Base-by-base conservation (phyloP, 768 basidiomycete genomes). In the Pulveroboletus sp. region DNA sequence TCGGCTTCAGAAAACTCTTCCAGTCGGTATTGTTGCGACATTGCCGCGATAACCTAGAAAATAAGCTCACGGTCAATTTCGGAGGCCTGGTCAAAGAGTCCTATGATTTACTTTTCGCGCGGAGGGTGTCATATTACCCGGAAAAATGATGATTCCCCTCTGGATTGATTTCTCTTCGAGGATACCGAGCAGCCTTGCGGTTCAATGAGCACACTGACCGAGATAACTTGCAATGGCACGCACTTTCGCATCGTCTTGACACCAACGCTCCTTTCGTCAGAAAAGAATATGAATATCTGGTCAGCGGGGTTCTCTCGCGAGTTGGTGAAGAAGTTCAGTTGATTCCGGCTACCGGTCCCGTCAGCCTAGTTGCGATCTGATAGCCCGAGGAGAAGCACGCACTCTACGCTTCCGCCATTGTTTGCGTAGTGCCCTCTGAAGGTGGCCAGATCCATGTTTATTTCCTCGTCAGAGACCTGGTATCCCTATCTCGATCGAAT, bases 231-330 rank as follows among this genome's bases (percentile, higher is more conserved):
- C 16, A 30, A 48, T 42, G 26, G 26, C 43, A 26, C 86, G 47
- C 67, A 96, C 95, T 93, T 95, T 73, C 93, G 77, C 92, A 98
- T 97, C 4, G 93, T 92, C 70, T 96, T 95, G 37, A 98, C 93
- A 51, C 93, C 91, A 7, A 98, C 96, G 61, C 90, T 92, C 68
- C 76, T 81, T 70, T 98, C 96, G 39, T 94, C 93, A n/a, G 92
- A 85, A 71, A 95, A 99, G 68, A 89, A 97, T 17, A 98, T 76
- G 60, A 90, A 98, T 61, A 99, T 90, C 68, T 89, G 86, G 60
- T 93, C 85, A 9, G 71, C 68, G 22, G 81, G 74, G 57, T 88
- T 85, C 12, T 74, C 71, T 50, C 74, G 73, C 14, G 82, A 81
- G 56, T 86, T 84, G 11, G 93, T 92, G 69, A 85, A 91, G 76